Conservation (phyloP, 2,329 filamentous ascomycete genomes). For the Scytalidium sp. region DNA sequence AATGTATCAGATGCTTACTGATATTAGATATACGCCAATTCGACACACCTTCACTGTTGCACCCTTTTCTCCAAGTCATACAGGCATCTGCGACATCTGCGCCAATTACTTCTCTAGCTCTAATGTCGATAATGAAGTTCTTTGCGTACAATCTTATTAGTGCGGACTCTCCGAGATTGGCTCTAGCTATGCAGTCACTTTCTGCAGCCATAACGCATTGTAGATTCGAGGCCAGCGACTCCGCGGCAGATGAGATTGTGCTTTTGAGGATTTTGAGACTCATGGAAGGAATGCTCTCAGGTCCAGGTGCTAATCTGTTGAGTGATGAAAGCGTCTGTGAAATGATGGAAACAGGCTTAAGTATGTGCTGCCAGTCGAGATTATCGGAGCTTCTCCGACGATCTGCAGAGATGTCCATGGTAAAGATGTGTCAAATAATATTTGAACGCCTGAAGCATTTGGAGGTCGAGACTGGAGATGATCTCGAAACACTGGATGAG, state of each 20-base stretch:
- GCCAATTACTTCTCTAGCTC: conserved; percentile 89
- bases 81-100: conserved; percentile 94
- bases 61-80: conserved; percentile 95
- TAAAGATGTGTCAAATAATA: conserved; percentile 98
- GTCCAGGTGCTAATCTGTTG: conserved; percentile 86
- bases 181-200: conserved; percentile 89
- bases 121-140: conserved; percentile 94
- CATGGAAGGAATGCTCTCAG: conserved; percentile 98
- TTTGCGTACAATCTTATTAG: conserved; percentile 91
- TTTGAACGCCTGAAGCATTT: conserved; percentile 90
- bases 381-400: conserved; percentile 87
- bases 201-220: conserved; percentile 96
- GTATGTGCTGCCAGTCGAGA: conserved; percentile 92
- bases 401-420: conserved; percentile 95
- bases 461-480: conserved; percentile 70
- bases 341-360: conserved; percentile 98
- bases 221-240: conserved; percentile 94
- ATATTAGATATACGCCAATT: conserved; percentile 75
- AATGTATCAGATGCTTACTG: conserved; percentile 19
- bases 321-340: conserved; percentile 98
- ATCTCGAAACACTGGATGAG: conserved; percentile 63
- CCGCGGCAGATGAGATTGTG: conserved; percentile 92
- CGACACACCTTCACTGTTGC: conserved; percentile 83
- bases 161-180: conserved; percentile 78
- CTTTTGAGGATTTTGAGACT: conserved; percentile 90